Conservation (phyloP, 2,329 filamentous ascomycete genomes). For the Pseudogymnoascus pannorum region DNA sequence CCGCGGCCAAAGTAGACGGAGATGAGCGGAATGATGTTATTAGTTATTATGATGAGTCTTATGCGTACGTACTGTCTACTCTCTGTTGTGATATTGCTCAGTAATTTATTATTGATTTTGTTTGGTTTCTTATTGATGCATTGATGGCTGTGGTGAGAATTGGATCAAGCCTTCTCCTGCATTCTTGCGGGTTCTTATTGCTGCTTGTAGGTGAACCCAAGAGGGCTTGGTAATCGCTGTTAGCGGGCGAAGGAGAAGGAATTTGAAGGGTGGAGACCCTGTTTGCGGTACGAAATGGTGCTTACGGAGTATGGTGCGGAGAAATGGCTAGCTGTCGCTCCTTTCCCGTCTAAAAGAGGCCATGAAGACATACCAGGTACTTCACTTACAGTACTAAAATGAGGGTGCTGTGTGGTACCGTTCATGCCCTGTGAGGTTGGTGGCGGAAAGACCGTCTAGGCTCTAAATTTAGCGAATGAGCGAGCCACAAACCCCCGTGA, state of each 20-base stretch:
- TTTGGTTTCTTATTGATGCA: not conserved
- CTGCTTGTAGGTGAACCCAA: not conserved
- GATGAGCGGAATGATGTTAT: not conserved
- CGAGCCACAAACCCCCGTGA: not conserved
- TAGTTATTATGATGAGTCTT: not conserved
- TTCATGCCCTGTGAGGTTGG: conserved; percentile 4
- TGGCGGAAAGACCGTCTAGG: not conserved
- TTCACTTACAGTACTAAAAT: not conserved
- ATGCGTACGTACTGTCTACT: not conserved
- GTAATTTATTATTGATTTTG: not conserved
- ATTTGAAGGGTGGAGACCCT: conserved; percentile 1
- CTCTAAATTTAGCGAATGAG: conserved; percentile 6
- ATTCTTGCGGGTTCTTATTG: conserved; percentile 3
- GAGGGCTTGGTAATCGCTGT: conserved; percentile 3
- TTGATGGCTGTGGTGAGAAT: not conserved
- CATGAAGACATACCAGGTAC: not conserved
- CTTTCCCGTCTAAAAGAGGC: not conserved
- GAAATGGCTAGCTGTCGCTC: not conserved
- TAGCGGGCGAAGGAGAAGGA: not conserved
- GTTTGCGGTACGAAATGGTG: not conserved
- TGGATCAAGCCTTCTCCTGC: not conserved
- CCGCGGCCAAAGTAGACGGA: not conserved
- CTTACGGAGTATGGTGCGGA: not conserved
- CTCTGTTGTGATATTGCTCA: not conserved
- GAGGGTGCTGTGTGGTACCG: not conserved